Base-by-base conservation (phyloP, 2,329 filamentous ascomycete genomes). In the Penicillium sp. region DNA sequence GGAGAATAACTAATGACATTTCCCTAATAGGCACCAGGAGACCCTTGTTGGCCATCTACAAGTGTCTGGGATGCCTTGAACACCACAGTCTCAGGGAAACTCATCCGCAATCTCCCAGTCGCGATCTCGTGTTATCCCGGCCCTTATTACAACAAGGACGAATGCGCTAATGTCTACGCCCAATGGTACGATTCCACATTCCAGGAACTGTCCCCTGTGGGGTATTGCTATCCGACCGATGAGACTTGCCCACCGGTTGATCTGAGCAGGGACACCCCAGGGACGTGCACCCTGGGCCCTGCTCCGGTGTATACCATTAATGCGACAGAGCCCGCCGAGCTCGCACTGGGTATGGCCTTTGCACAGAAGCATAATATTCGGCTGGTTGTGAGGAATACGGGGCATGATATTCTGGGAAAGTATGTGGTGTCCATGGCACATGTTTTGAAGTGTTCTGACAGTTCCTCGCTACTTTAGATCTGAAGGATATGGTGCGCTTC, bases 271-370 rank as follows among this genome's bases (percentile, higher is more conserved):
- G 51, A 42, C 10, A 40, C 11, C 38, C 51, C 57, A 7, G 57
- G 55, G 8, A 46, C 50, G 4, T 72, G 69, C 44, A 52, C 46
- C 5, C 45, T 71, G 6, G 69, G 68, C 1, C 56, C 57, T 7
- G 58, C 61, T 5, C 64, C 66, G 38, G 38, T 40, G 20, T 40
- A 40, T 40, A 40, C 38, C 7, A 40, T 40, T 9, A 5, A 50
- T 51, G 4, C 69, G 64, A 48, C 44, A 47, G 39, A 41, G 25
- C 18, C 38, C 0, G 44, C 18, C 2, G 22, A 51, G 24, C 16
- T 47, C 85, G 74, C 79, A 77, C 62, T 18, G 18, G 38, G 38
- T 14, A 40, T 40, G 38, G 38, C 20, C 10, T 54, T 50, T 20
- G 47, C 51, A 3, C 16, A 24, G 4, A 28, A 44, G 9, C 35